Conservation (phyloP, 108 stramenopile genomes). For the Nitzschia sp. region DNA sequence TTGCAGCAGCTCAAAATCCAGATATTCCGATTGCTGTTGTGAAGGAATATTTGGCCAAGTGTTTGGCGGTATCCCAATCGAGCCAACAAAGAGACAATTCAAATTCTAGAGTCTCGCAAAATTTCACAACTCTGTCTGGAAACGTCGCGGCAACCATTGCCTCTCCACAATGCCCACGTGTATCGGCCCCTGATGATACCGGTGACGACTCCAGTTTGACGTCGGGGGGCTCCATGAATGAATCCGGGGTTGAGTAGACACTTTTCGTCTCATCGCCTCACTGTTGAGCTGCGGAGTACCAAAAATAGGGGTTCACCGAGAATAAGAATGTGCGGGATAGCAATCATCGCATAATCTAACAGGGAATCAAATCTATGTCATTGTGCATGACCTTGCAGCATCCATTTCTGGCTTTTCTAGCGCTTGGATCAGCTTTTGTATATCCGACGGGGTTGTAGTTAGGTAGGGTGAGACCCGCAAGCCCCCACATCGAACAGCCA, state of each 20-base stretch:
- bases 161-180: background rate
- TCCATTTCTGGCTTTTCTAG: constrained; percentile 6
- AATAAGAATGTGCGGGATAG: no score
- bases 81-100: no score
- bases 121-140: no score
- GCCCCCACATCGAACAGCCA: constrained; percentile 50
- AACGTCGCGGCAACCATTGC: no score
- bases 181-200: background rate
- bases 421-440: constrained; percentile 38
- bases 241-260: background rate
- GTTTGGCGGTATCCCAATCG: no score
- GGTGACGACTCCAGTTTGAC: background rate
- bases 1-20: background rate
- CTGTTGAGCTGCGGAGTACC: no score
- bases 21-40: background rate
- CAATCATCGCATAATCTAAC: no score
- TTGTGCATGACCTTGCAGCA: background rate
- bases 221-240: background rate
- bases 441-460: constrained; percentile 34
- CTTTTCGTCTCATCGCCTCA: no score
- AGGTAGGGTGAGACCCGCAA: constrained; percentile 60
- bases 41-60: background rate
- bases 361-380: no score
- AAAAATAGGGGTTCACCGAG: no score
- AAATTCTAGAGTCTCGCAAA: no score